Percentiles rank a stretch among this genome's conserved stretches.
phyloP scores from a whole-genome alignment of 176 grass and related monocot species.

The Zizania latifolia region DNA sequence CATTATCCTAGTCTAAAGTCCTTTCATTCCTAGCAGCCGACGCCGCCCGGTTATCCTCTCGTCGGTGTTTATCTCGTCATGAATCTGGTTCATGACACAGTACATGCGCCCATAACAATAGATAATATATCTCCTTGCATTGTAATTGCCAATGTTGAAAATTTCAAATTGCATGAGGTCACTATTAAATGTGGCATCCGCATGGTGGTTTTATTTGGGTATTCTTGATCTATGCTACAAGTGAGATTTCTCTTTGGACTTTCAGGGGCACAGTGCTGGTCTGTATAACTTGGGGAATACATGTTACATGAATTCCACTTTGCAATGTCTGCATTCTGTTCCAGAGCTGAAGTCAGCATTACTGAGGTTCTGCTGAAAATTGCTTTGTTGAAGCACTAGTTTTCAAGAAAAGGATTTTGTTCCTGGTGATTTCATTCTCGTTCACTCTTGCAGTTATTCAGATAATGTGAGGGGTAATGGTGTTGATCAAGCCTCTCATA shows the following conservation, averaged over 20 bases:
- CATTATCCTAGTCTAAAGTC: too few species aligned
- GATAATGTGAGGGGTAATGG: slow-evolving; percentile 70
- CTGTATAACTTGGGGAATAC: slow-evolving; percentile 99
- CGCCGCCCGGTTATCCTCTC: too few species aligned
- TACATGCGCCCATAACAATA: too few species aligned
- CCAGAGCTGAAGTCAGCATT: slow-evolving; percentile 95
- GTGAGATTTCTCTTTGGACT: slow-evolving; percentile 17
- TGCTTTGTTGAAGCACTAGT: neutral
- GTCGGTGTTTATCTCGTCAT: too few species aligned
- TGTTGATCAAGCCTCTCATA: slow-evolving; percentile 86
- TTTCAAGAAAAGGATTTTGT: neutral
- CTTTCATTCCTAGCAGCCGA: too few species aligned
- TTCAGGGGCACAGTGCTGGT: slow-evolving; percentile 91
- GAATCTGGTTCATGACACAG: too few species aligned
- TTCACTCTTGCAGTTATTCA: slow-evolving; percentile 60
- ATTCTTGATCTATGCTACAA: slow-evolving; percentile 1
- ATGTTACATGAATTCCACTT: slow-evolving; percentile 98
- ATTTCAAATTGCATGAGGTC: neutral
- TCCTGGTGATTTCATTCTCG: slow-evolving; percentile 21
- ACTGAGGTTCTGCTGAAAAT: slow-evolving; percentile 44
- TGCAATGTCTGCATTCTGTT: slow-evolving; percentile 97
- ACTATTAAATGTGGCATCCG: neutral
- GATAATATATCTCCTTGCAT: neutral
- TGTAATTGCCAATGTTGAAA: neutral
- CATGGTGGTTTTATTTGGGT: neutral